phyloP scores from a whole-genome alignment of 192 early-diverging fungal species.

The Coemansia sp. region DNA sequence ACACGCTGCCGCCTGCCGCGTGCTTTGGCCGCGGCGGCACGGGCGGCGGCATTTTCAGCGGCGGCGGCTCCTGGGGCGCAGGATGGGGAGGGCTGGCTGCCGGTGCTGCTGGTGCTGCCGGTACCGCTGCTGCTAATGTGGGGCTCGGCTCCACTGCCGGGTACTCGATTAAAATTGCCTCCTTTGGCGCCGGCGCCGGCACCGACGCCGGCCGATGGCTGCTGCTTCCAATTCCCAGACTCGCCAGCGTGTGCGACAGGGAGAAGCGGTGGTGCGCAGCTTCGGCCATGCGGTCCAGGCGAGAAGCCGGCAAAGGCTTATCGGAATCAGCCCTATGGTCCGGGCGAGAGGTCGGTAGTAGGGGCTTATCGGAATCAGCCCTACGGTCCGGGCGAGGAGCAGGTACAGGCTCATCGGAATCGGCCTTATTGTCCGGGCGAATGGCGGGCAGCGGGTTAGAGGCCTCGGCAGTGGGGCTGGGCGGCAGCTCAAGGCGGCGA shows the following conservation, averaged over 20 bases:
- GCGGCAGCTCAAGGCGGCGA: conserved; percentile 10
- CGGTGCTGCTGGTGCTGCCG: not conserved
- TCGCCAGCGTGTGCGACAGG: conserved; percentile 33
- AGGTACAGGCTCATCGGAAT: not conserved
- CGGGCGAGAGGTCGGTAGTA: not conserved
- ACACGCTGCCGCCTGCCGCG: not conserved
- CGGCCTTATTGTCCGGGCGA: no score
- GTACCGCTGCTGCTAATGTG: not conserved
- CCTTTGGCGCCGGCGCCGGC: conserved; percentile 5
- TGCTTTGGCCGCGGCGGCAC: conserved; percentile 18
- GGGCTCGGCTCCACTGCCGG: conserved; percentile 6
- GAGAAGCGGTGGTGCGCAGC: conserved; percentile 11
- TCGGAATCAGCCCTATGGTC: not conserved
- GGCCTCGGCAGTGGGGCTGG: not conserved
- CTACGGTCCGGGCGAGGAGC: not conserved
- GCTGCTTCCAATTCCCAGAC: conserved; percentile 9
- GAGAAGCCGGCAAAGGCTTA: not conserved
- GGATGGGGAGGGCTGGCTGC: no score
- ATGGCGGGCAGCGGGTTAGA: no score
- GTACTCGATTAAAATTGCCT: conserved; percentile 10
- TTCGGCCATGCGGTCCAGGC: conserved; percentile 15
- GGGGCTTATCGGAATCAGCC: not conserved
- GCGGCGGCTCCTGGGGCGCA: no score
- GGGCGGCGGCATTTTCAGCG: conserved; percentile 5
- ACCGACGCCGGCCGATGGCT: no score